Evolutionary conservation across 148 eudicot species (phyloP).

Genomic region (Hydrangea macrophylla): DNA sequence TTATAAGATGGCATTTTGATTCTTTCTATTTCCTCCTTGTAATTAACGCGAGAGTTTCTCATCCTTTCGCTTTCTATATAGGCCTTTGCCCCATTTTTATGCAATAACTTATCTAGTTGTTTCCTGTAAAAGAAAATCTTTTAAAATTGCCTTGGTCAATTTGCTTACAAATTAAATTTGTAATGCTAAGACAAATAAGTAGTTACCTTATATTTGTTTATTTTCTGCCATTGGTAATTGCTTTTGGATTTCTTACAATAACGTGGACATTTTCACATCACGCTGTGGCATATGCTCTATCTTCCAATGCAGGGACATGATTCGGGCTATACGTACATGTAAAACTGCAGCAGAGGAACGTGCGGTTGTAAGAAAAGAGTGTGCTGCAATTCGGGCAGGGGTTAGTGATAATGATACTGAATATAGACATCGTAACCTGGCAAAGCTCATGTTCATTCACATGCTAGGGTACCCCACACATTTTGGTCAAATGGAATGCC

Average conservation of each 20-base stretch:
- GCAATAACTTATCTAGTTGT: no score
- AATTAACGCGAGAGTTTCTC: neutral
- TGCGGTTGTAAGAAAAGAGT: slow-evolving; percentile 92
- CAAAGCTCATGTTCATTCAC: slow-evolving; percentile 99
- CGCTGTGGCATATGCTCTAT: slow-evolving; percentile 3
- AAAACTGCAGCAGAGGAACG: slow-evolving; percentile 99
- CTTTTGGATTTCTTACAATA: neutral
- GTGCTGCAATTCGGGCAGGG: slow-evolving; percentile 95
- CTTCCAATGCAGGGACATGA: slow-evolving; percentile 85
- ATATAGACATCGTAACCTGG: slow-evolving; percentile 94
- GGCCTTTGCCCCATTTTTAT: no score
- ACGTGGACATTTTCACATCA: neutral
- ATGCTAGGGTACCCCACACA: slow-evolving; percentile 99
- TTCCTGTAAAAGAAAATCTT: no score
- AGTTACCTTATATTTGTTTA: neutral
- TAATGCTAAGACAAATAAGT: neutral
- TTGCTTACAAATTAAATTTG: neutral
- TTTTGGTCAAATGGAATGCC: slow-evolving; percentile 99
- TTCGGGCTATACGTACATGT: slow-evolving; percentile 93
- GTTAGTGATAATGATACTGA: slow-evolving; percentile 89
- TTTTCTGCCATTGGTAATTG: neutral
- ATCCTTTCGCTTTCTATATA: neutral
- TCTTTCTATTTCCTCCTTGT: neutral
- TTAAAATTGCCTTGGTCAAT: neutral
- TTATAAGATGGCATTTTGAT: neutral